phyloP scores from a whole-genome alignment of 1,284 basidiomycete species.

The Irpex sp. region DNA sequence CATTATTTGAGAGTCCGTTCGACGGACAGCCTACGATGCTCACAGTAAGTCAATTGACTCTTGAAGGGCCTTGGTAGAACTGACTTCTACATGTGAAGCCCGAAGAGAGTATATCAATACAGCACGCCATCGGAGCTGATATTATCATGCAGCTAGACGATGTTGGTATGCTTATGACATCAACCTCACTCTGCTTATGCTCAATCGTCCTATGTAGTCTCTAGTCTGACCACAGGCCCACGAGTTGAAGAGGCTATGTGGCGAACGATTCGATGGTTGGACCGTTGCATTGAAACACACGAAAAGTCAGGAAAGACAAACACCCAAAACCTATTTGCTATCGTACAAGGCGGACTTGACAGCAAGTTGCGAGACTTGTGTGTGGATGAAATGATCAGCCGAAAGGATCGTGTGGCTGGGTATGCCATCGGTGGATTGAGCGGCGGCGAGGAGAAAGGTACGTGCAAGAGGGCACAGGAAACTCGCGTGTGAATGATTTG shows the following conservation, averaged over 20 bases:
- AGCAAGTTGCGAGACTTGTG: slow-evolving; percentile 65
- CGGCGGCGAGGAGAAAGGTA: slow-evolving; percentile 85
- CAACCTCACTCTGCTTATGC: not conserved
- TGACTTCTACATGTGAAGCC: slow-evolving; percentile 41
- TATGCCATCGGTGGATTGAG: slow-evolving; percentile 84
- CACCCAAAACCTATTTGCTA: slow-evolving; percentile 81
- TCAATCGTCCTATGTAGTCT: slow-evolving; percentile 41
- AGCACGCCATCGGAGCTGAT: slow-evolving; percentile 83
- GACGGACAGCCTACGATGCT: slow-evolving; percentile 81
- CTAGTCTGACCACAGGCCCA: slow-evolving; percentile 69
- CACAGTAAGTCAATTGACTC: slow-evolving; percentile 48
- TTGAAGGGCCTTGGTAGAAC: not conserved
- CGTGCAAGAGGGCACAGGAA: slow-evolving; percentile 8
- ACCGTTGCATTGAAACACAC: slow-evolving; percentile 77
- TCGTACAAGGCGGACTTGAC: slow-evolving; percentile 82
- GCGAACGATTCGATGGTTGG: slow-evolving; percentile 80
- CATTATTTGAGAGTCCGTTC: slow-evolving; percentile 79
- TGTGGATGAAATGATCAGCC: slow-evolving; percentile 73
- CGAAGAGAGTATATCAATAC: slow-evolving; percentile 82
- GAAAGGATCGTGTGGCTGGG: slow-evolving; percentile 69
- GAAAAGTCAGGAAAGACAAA: slow-evolving; percentile 57
- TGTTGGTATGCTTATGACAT: slow-evolving; percentile 49
- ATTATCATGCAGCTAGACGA: slow-evolving; percentile 92
- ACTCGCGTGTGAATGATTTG: not conserved
- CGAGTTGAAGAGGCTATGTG: slow-evolving; percentile 83